Conservation (phyloP, 2,329 filamentous ascomycete species). For the Chaetomium sp. region DNA sequence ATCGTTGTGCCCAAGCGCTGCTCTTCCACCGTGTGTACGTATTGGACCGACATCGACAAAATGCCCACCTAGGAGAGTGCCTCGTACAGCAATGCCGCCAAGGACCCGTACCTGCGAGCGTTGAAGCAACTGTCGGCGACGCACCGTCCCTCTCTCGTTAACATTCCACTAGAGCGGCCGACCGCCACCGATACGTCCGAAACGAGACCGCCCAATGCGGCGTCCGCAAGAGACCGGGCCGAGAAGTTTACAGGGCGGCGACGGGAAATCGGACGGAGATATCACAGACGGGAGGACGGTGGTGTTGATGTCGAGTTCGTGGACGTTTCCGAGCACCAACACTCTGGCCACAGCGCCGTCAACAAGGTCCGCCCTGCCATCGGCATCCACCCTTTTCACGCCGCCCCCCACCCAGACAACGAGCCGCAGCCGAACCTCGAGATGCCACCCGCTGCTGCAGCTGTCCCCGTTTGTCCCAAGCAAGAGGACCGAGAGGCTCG, state of each 20-base stretch:
- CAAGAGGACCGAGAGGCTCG: not conserved
- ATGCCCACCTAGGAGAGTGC: not conserved
- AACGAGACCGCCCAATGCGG: too few species aligned
- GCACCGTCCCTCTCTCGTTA: conserved; percentile 10
- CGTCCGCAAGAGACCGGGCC: not conserved
- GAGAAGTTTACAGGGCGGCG: not conserved
- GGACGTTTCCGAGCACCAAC: conserved; percentile 17
- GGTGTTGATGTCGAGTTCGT: conserved; percentile 18
- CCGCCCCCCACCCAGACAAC: not conserved
- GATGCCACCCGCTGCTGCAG: not conserved
- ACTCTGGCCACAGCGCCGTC: conserved; percentile 21
- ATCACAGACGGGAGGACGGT: conserved; percentile 21
- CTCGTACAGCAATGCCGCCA: not conserved
- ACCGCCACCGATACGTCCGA: not conserved
- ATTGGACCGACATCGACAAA: not conserved
- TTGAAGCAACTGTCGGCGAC: conserved; percentile 10
- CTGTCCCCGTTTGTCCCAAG: not conserved
- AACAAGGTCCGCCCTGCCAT: conserved; percentile 26
- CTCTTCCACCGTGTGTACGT: not conserved
- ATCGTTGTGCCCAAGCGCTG: conserved; percentile 1
- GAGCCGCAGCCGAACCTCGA: not conserved
- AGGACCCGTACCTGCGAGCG: not conserved
- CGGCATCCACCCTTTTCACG: not conserved
- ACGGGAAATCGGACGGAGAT: conserved; percentile 17
- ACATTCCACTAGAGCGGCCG: not conserved